These are phyloP conservation scores for Exophiala bonariae DNA, from an alignment of 2,329 filamentous ascomycete species.

Conservation along the genomic window DNA sequence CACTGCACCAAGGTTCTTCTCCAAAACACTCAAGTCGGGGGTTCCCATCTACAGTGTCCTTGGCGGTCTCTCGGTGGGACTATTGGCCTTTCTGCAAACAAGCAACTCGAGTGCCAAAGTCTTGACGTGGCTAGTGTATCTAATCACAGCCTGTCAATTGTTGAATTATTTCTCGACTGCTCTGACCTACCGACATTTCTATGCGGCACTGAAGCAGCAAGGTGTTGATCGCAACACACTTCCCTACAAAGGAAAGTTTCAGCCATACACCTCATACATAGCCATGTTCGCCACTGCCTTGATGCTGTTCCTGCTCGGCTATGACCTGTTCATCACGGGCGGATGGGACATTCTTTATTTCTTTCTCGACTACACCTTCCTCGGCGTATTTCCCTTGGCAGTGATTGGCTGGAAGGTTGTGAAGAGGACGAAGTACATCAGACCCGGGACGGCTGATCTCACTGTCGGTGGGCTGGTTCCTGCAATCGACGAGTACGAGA, in stretches of 20 bases:
- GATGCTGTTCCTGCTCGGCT: slow-evolving; percentile 52
- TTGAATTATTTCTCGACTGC: slow-evolving; percentile 55
- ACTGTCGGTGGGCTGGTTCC: slow-evolving; percentile 25
- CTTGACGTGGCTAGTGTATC: slow-evolving; percentile 42
- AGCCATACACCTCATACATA: slow-evolving; percentile 53
- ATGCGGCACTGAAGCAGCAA: slow-evolving; percentile 65
- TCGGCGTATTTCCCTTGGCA: slow-evolving; percentile 65
- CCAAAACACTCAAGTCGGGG: slow-evolving; percentile 57
- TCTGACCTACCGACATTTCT: slow-evolving; percentile 69
- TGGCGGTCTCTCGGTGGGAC: slow-evolving; percentile 55
- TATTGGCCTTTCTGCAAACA: slow-evolving; percentile 70
- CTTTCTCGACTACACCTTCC: slow-evolving; percentile 67
- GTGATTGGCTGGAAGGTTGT: slow-evolving; percentile 68
- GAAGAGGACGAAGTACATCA: slow-evolving; percentile 58
- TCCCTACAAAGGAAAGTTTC: slow-evolving; percentile 66
- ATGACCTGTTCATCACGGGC: slow-evolving; percentile 59
- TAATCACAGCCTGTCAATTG: slow-evolving; percentile 32
- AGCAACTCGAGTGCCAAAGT: slow-evolving; percentile 63
- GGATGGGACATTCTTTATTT: slow-evolving; percentile 67
- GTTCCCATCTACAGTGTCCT: slow-evolving; percentile 53
- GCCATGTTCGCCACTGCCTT: slow-evolving; percentile 4
- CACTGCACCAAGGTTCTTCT: slow-evolving; percentile 49
- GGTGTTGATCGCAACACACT: slow-evolving; percentile 65
- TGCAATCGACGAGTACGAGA: slow-evolving; percentile 33
- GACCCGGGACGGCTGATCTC: slow-evolving; percentile 60